Base-by-base conservation (phyloP, 1,139 yeast species). In the Lodderomyces elongisporus region DNA sequence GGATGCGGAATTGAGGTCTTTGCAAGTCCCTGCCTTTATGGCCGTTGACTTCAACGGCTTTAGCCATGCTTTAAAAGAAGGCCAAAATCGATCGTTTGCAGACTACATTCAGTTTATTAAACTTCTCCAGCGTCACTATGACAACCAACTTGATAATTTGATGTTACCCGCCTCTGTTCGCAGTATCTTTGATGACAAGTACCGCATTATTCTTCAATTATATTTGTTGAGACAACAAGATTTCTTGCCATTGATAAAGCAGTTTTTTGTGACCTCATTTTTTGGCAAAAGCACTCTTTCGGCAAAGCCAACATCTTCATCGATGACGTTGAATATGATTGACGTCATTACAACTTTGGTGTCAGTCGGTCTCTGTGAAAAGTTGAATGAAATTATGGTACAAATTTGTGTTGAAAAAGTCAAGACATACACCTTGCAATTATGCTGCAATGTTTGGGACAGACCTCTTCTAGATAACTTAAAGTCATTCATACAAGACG, bases 341-440 rank as follows among this genome's bases (percentile, higher is more conserved):
- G 48, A 44, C 20, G 36, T 42, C 2, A 43, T 52, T 3, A 30
- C 43, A 12, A 42, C 45, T 1, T 42, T 62, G 26, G 46, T 52
- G 10, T 41, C 56, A 4, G 46, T 62, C n/a, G 57, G 59, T 14
- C 44, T 70, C 34, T 48, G 43, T 1, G 59, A 62, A 26, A 61
- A 61, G 21, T 41, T 69, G 21, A 59, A 65, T 37, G 53, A 56
- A 31, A 47, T 69, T 4, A 51, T 77, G 3, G 58, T 76, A 7
- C 57, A 62, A 28, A 45, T 70, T 3, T 57, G 77, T 2, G 62
- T 70, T 9, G 46, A 48, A 3, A 64, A 64, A 36, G 70, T 78
- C 22, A 56, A 56, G 26, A 31, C 40, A 3, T 63, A 58, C 39
- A 63, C 77, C n/a, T 40, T 47, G 3, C 33, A 38, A 3, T 49